A percentile compares a stretch with the other conserved stretches of the same genome.
Conservation (phyloP, 2,329 filamentous ascomycete species). For the Ophiostoma novo-ulmi region DNA sequence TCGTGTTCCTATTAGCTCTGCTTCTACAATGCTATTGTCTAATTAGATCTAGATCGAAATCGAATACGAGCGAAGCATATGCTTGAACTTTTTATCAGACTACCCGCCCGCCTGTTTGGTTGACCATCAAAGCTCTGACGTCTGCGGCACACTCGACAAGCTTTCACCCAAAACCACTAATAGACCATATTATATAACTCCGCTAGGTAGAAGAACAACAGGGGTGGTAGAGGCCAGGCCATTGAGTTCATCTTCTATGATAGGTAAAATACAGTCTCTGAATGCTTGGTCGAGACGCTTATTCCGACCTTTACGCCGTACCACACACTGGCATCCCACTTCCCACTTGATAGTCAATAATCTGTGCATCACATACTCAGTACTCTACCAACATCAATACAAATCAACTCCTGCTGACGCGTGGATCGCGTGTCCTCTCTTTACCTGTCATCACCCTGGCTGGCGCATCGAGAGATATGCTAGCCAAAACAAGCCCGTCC, state of each 20-base stretch:
- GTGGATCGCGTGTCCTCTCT: background rate
- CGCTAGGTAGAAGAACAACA: background rate
- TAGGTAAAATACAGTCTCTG: no score
- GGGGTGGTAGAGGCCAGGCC: background rate
- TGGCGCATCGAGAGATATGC: constrained; percentile 5
- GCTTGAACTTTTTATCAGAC: no score
- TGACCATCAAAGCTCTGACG: background rate
- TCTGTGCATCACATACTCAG: background rate
- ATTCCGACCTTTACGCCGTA: no score
- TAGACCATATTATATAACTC: background rate
- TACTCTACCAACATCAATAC: background rate
- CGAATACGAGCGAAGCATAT: background rate
- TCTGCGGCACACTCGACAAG: background rate
- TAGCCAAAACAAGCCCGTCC: constrained; percentile 16
- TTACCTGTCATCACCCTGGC: background rate
- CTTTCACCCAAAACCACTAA: background rate
- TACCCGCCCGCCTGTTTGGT: no score
- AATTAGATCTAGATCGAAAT: background rate
- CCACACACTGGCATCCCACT: no score
- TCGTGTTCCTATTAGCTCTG: no score
- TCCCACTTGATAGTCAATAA: background rate
- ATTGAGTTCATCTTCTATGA: background rate
- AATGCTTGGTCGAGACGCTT: no score
- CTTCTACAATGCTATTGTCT: background rate
- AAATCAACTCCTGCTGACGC: background rate